Base-by-base conservation (phyloP, 163 green algal species). In the Prototheca stagnorum region DNA sequence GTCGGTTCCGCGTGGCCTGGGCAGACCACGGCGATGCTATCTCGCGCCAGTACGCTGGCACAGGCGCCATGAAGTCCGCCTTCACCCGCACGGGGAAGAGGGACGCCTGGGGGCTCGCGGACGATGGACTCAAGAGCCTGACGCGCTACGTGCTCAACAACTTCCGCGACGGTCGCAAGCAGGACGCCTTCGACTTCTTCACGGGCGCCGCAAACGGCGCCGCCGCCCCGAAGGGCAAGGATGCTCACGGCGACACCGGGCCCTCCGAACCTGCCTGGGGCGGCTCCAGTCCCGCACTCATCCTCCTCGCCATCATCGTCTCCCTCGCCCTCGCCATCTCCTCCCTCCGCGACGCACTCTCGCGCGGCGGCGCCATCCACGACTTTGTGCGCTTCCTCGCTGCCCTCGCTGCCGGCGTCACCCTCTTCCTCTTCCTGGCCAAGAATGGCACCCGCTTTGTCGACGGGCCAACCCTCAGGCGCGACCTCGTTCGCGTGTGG, bases 81-180 rank as follows among this genome's bases (percentile, higher is more conserved):
- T 94, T 92, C 68, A 92, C 81, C 2, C 78, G 84, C 55, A 93
- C 83, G 19, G 64, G 59, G 31, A 85, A 89, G 67, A 73, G 84
- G 49, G 82, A 76, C 24, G 49, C 78, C 0, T 71, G 59, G 24
- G 84, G 84, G 19, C 54, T 92, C 20, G 25, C 90, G 24, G 83
- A 93, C 39, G 84, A 94, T 40, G 81, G 78, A 34, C 33, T 55
- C 36, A 81, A 85, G 59, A 65, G 47, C 12, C 54, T 60, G 9
- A 64, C 65, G 28, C 37, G 80, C 19, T 94, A 93, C 68, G 89
- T 83, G 61, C 61, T 93, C 14, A 94, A 94, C 71, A 93, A 92
- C 68, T 93, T 88, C 59, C 49, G 68, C 47, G 80, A 87, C 49
- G 79, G 82, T 6, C 28, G 36, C 24, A 92, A 85, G 70, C 82